These are phyloP conservation scores for Dryas drummondii DNA, from an alignment of 306 rosid genomes.

Conservation along the genomic window DNA sequence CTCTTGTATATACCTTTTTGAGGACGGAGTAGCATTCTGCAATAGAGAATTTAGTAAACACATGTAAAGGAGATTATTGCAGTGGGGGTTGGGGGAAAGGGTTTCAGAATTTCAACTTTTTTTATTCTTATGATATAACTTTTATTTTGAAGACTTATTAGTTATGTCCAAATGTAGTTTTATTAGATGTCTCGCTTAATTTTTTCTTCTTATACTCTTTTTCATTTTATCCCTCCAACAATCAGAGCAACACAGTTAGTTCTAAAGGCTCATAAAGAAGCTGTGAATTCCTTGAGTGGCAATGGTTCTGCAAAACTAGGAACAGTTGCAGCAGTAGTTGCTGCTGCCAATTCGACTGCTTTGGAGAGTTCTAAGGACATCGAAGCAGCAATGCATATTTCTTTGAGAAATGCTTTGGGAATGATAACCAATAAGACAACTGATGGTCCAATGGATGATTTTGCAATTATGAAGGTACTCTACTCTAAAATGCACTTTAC, in stretches of 20 bases:
- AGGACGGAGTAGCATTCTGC: neutral
- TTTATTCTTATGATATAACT: neutral
- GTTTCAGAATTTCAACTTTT: neutral
- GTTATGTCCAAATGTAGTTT: neutral
- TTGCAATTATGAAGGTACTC: constrained; percentile 89
- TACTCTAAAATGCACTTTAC: neutral
- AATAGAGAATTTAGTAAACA: neutral
- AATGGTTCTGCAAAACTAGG: constrained; percentile 89
- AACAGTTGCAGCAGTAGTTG: constrained; percentile 93
- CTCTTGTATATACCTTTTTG: neutral
- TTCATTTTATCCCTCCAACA: constrained; percentile 11
- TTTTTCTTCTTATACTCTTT: constrained; percentile 24
- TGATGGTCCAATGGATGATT: constrained; percentile 96
- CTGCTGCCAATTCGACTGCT: constrained; percentile 97
- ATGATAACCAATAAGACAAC: constrained; percentile 59
- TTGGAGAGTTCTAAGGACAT: constrained; percentile 87
- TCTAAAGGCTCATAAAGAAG: constrained; percentile 96
- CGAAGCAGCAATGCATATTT: constrained; percentile 97
- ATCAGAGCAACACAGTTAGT: constrained; percentile 91
- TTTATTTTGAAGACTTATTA: neutral
- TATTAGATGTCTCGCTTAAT: neutral
- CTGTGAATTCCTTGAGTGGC: constrained; percentile 95
- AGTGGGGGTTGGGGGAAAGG: neutral
- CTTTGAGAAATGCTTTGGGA: constrained; percentile 88
- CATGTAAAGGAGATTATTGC: neutral